A percentile compares a stretch with the other conserved stretches of the same genome.
Evolutionary conservation across 805 yeast species (phyloP).

Genomic region (Maudiozyma bulderi): DNA sequence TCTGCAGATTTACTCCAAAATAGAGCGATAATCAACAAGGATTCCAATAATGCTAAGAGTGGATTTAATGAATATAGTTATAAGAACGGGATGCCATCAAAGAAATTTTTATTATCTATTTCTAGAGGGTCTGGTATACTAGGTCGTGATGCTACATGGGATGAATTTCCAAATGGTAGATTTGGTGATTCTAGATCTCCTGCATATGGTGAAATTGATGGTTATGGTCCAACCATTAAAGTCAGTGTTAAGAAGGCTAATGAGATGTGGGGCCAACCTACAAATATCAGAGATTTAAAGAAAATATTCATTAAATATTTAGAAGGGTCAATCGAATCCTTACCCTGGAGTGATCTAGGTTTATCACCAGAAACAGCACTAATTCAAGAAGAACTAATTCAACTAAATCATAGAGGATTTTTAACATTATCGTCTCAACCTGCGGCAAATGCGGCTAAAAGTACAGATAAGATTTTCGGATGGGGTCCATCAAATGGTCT

Average conservation of each 20-base stretch:
- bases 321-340: conserved; percentile 59
- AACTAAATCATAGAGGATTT: conserved; percentile 61
- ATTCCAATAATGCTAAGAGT: conserved; percentile 11
- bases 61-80: not conserved
- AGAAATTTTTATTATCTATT: conserved; percentile 59
- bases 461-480: conserved; percentile 83
- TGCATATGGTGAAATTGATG: conserved; percentile 96
- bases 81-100: conserved; percentile 29
- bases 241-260: conserved; percentile 58
- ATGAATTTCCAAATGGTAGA: conserved; percentile 92
- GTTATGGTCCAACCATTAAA: conserved; percentile 88
- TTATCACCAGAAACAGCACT: conserved; percentile 82
- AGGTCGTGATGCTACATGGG: conserved; percentile 93
- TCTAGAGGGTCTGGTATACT: conserved; percentile 76
- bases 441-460: conserved; percentile 68
- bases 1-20: conserved; percentile 33
- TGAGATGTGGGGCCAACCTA: conserved; percentile 76
- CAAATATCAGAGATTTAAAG: conserved; percentile 47
- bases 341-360: conserved; percentile 90
- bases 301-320: conserved; percentile 62
- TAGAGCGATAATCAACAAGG: conserved; percentile 28
- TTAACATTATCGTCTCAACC: conserved; percentile 96
- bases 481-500: conserved; percentile 94
- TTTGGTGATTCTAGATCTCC: conserved; percentile 93
- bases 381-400: conserved; percentile 83